Conservation (phyloP, 2,329 filamentous ascomycete species). For the Exophiala xenobiotica region DNA sequence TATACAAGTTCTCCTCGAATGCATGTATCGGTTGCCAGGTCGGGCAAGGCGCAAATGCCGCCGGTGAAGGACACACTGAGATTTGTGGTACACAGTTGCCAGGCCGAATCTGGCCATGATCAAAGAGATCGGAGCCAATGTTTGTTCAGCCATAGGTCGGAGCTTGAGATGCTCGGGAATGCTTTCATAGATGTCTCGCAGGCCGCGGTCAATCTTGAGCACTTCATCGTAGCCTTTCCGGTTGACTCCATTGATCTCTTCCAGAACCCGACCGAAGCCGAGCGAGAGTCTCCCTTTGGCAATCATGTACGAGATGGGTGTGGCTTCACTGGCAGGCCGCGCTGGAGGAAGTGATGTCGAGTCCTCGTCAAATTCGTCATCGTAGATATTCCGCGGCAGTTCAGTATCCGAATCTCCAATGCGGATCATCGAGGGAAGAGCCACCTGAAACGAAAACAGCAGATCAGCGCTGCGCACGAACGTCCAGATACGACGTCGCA, state of each 20-base stretch:
- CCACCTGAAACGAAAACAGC: conserved; percentile 66
- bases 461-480: conserved; percentile 60
- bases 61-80: conserved; percentile 82
- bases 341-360: conserved; percentile 55
- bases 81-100: conserved; percentile 83
- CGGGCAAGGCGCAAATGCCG: conserved; percentile 79
- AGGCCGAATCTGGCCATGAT: conserved; percentile 82
- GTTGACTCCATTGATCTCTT: conserved; percentile 42
- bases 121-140: conserved; percentile 64
- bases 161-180: conserved; percentile 79
- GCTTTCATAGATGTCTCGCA: conserved; percentile 59
- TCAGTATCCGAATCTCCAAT: conserved; percentile 63
- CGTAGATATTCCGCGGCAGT: conserved; percentile 61
- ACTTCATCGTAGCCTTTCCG: conserved; percentile 59
- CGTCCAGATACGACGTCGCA: conserved; percentile 51
- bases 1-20: conserved; percentile 79
- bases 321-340: conserved; percentile 60
- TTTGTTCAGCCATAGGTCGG: conserved; percentile 69
- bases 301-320: conserved; percentile 53
- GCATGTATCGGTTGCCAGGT: conserved; percentile 75
- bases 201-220: conserved; percentile 59
- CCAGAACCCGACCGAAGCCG: conserved; percentile 46
- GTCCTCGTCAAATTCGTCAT: conserved; percentile 64
- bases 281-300: conserved; percentile 44
- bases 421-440: conserved; percentile 65